These are phyloP conservation scores for Cornus florida DNA, from an alignment of 148 eudicot genomes.

Conservation along the genomic window DNA sequence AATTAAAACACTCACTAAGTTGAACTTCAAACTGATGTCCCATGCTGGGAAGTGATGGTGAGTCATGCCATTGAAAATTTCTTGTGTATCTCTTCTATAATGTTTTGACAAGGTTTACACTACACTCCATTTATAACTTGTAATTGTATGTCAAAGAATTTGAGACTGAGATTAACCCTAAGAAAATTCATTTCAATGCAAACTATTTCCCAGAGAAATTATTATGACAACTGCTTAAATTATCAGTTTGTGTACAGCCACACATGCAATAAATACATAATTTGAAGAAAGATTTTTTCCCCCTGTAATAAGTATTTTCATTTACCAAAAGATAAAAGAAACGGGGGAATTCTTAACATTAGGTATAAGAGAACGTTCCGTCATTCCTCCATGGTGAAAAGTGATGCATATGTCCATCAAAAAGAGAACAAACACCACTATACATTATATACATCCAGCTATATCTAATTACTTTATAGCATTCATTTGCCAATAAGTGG, in stretches of 20 bases:
- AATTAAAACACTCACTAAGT: not conserved
- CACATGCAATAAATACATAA: too few relatives aligned
- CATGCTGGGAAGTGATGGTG: not conserved
- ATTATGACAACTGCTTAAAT: not conserved
- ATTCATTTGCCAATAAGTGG: not conserved
- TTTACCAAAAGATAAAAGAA: not conserved
- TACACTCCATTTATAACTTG: too few relatives aligned
- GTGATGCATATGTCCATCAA: not conserved
- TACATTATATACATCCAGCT: too few relatives aligned
- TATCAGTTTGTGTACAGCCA: too few relatives aligned
- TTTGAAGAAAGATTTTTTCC: too few relatives aligned
- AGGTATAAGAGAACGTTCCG: not conserved
- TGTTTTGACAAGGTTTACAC: too few relatives aligned
- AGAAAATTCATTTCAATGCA: too few relatives aligned
- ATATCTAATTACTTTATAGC: not conserved
- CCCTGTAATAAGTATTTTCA: not conserved
- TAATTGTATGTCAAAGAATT: too few relatives aligned
- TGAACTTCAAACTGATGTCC: not conserved
- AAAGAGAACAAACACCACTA: not conserved
- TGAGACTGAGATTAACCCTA: too few relatives aligned
- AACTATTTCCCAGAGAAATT: too few relatives aligned
- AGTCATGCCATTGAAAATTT: not conserved
- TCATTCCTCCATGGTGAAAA: not conserved
- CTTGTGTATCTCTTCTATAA: too few relatives aligned
- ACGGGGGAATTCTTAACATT: too few relatives aligned